These are phyloP conservation scores for Pythium aristosporum DNA, from an alignment of 352 stramenopile genomes.

Conservation along the genomic window DNA sequence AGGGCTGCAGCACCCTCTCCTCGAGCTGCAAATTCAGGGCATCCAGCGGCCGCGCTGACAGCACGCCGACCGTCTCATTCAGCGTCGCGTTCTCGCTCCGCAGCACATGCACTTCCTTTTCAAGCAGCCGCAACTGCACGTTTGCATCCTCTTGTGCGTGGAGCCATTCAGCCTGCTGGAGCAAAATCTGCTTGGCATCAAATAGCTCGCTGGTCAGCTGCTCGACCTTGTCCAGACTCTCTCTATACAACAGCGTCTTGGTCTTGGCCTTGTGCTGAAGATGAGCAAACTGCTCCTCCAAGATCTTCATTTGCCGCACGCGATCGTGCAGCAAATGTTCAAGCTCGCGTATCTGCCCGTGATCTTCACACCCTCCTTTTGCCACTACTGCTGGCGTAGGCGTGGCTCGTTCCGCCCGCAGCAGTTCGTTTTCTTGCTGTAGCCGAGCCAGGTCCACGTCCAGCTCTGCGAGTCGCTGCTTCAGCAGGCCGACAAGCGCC, in stretches of 20 bases:
- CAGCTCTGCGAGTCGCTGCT: slow-evolving; percentile 39
- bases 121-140: slow-evolving; percentile 32
- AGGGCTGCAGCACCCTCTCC: slow-evolving; percentile 48
- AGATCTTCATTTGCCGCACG: slow-evolving; percentile 43
- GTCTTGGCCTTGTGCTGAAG: slow-evolving; percentile 39
- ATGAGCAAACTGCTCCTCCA: slow-evolving; percentile 54
- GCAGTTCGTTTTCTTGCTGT: slow-evolving; percentile 51
- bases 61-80: slow-evolving; percentile 41
- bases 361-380: background rate
- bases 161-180: slow-evolving; percentile 38
- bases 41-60: slow-evolving; percentile 59
- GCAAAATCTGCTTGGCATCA: slow-evolving; percentile 38
- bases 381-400: background rate
- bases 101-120: slow-evolving; percentile 50
- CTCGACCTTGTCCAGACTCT: slow-evolving; percentile 36
- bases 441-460: slow-evolving; percentile 50
- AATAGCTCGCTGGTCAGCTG: slow-evolving; percentile 46
- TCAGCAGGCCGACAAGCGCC: slow-evolving; percentile 36
- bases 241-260: slow-evolving; percentile 41
- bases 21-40: slow-evolving; percentile 38
- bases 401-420: slow-evolving; percentile 29
- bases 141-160: slow-evolving; percentile 37
- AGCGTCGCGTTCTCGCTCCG: slow-evolving; percentile 55
- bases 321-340: slow-evolving; percentile 32
- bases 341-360: slow-evolving; percentile 34